Conservation (phyloP, 345 rosid genomes). For the Toxicodendron radicans region DNA sequence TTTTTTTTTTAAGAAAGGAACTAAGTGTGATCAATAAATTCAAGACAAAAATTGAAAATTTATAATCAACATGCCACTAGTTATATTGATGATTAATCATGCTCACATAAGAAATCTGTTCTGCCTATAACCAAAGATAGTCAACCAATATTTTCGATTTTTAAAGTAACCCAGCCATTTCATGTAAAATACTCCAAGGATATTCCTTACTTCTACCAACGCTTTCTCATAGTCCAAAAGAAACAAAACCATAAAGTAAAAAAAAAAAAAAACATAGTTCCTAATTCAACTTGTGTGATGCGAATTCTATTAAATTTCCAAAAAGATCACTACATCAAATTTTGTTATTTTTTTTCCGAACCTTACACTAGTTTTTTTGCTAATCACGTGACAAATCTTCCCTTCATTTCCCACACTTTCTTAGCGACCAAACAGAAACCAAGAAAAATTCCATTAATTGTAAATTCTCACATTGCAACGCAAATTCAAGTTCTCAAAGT, state of each 20-base stretch:
- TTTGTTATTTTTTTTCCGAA: background rate
- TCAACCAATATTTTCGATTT: no score
- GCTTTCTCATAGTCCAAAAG: no score
- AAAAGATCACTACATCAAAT: background rate
- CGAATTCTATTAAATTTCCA: background rate
- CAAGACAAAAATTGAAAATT: background rate
- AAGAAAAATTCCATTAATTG: background rate
- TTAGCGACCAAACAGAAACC: background rate
- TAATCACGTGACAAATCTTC: background rate
- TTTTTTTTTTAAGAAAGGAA: background rate
- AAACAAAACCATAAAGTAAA: no score
- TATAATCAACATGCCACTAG: background rate
- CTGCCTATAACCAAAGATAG: no score
- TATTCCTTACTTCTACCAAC: no score
- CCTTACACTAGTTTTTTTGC: background rate
- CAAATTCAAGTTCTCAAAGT: no score
- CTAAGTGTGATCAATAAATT: background rate
- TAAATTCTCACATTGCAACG: no score
- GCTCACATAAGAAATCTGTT: background rate
- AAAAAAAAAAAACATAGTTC: background rate
- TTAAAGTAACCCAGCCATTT: no score
- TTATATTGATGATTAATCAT: background rate
- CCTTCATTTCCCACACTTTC: background rate
- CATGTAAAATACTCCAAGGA: no score
- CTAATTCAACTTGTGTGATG: background rate